phyloP scores from a whole-genome alignment of 2,329 filamentous ascomycete genomes.

The Talaromyces sp. region DNA sequence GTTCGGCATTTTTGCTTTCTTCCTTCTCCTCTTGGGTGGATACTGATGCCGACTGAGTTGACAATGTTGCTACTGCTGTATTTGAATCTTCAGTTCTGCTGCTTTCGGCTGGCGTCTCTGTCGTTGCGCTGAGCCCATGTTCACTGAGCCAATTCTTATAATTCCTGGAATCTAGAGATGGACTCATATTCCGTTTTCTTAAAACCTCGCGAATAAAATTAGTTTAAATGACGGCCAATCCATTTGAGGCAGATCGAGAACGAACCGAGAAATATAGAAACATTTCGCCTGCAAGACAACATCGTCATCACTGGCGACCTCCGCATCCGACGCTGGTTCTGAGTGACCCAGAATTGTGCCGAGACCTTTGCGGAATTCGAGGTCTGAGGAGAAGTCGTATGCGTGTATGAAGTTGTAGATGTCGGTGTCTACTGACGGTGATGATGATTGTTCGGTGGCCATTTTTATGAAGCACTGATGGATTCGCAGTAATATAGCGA shows the following conservation, averaged over 20 bases:
- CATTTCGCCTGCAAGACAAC: conserved; percentile 49
- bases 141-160: conserved; percentile 64
- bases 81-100: background rate
- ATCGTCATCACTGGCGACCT: conserved; percentile 41
- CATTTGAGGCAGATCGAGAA: background rate
- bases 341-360: conserved; percentile 47
- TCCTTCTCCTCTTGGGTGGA: conserved; percentile 14
- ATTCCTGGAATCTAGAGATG: conserved; percentile 61
- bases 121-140: background rate
- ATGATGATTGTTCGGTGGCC: conserved; percentile 1
- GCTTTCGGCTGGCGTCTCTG: background rate
- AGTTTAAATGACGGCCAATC: background rate
- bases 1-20: conserved; percentile 44
- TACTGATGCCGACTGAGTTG: conserved; percentile 11
- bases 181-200: conserved; percentile 39
- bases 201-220: background rate
- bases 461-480: background rate
- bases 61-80: conserved; percentile 12
- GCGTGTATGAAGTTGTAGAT: conserved; percentile 36
- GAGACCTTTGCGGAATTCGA: conserved; percentile 50
- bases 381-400: conserved; percentile 44
- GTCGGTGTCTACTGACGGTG: conserved; percentile 6
- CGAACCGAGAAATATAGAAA: conserved; percentile 49
- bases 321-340: conserved; percentile 38
- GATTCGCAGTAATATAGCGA: background rate